These are phyloP conservation scores for Bryum argenteum DNA, from an alignment of 225 moss, liverwort and hornwort species.

Conservation along the genomic window DNA sequence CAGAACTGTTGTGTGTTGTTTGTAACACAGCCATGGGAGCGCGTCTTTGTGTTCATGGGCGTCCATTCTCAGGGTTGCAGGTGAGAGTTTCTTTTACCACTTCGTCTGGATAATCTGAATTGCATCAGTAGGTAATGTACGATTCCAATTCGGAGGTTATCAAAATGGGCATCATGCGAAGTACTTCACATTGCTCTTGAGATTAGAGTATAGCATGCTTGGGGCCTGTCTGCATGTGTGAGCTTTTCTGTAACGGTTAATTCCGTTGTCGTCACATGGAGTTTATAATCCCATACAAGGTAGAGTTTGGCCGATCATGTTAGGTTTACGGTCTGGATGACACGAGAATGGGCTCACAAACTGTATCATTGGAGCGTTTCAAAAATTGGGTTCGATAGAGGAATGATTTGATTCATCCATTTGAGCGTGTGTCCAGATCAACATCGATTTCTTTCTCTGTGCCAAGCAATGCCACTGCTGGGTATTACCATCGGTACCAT, in stretches of 20 bases:
- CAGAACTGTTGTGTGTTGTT: not conserved
- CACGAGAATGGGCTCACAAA: constrained; percentile 20
- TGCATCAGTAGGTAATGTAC: not conserved
- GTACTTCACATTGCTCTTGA: constrained; percentile 14
- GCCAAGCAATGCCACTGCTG: not conserved
- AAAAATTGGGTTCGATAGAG: constrained; percentile 3
- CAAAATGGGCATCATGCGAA: constrained; percentile 5
- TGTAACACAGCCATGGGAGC: constrained; percentile 1
- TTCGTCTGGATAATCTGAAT: not conserved
- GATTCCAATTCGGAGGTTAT: constrained; percentile 23
- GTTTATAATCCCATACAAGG: constrained; percentile 17
- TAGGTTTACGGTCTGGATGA: constrained; percentile 22
- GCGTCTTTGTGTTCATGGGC: not conserved
- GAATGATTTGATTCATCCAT: not conserved
- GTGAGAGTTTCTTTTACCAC: not conserved
- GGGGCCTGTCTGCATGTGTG: constrained; percentile 19
- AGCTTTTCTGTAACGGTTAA: constrained; percentile 20
- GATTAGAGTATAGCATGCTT: constrained; percentile 15
- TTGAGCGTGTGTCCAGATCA: constrained; percentile 1
- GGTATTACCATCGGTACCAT: not conserved
- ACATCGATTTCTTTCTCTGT: not conserved
- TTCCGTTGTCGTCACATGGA: constrained; percentile 17
- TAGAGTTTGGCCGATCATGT: constrained; percentile 19
- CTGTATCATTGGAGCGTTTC: not conserved
- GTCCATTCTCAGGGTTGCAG: constrained; percentile 11